Evolutionary conservation across 2,329 filamentous ascomycete species (phyloP).

Genomic region (Cyanodermella asteris): DNA sequence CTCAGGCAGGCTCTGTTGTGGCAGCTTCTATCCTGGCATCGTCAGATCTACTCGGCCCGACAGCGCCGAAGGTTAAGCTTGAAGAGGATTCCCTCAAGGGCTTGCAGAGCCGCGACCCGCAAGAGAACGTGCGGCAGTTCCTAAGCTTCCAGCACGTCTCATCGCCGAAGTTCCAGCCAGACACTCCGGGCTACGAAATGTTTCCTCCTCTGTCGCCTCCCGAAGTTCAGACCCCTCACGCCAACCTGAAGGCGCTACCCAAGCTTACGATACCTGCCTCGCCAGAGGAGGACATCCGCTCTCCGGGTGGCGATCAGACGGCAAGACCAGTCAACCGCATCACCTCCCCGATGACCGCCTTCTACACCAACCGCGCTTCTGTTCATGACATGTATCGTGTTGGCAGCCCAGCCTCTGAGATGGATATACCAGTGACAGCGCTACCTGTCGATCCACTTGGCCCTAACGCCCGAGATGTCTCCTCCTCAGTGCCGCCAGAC

Average conservation of each 20-base stretch:
- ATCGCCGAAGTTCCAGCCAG: constrained; percentile 31
- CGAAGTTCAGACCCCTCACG: constrained; percentile 21
- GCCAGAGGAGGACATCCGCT: constrained; percentile 14
- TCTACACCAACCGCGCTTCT: constrained; percentile 18
- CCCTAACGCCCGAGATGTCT: constrained; percentile 54
- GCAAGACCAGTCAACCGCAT: too few species aligned
- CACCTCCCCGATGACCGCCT: constrained; percentile 13
- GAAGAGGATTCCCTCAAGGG: constrained; percentile 51
- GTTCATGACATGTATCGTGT: constrained; percentile 49
- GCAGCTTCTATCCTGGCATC: constrained; percentile 73
- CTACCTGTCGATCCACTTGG: constrained; percentile 47
- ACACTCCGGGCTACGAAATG: constrained; percentile 48
- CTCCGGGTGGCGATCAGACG: too few species aligned
- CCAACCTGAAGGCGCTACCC: constrained; percentile 32
- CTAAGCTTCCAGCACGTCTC: constrained; percentile 53
- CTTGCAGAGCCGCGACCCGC: constrained; percentile 53
- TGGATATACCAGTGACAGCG: constrained; percentile 66
- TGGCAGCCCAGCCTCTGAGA: constrained; percentile 73
- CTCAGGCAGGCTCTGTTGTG: too few species aligned
- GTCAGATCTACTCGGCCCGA: constrained; percentile 67
- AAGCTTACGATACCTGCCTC: constrained; percentile 30
- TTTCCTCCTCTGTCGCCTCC: constrained; percentile 19
- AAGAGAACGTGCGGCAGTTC: constrained; percentile 85
- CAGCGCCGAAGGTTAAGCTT: constrained; percentile 41
- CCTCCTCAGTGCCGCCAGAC: constrained; percentile 81